Percentiles rank a stretch among this genome's conserved stretches.
Conservation (phyloP, 441 rosid genomes). For the Pelargonium australe region DNA sequence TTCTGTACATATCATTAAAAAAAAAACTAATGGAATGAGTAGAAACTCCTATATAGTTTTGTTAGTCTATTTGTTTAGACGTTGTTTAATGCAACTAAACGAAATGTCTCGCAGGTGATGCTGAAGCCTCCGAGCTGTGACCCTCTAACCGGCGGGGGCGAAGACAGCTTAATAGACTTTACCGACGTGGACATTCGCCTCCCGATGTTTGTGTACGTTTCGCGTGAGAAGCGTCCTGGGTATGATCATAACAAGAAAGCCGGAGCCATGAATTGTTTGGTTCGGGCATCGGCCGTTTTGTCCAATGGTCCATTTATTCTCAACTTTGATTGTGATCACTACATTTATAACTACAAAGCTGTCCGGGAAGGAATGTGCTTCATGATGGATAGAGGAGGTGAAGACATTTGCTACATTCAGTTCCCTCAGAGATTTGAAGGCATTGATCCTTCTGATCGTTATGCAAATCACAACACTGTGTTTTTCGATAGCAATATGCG, state of each 20-base stretch:
- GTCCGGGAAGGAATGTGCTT: conserved; percentile 90
- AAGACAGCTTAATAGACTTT: conserved; percentile 48
- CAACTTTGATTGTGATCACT: conserved; percentile 85
- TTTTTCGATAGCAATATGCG: conserved; percentile 91
- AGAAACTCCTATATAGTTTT: no score
- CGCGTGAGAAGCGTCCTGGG: conserved; percentile 74
- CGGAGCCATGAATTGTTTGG: conserved; percentile 85
- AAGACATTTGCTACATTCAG: conserved; percentile 70
- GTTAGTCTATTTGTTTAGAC: no score
- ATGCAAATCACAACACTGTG: conserved; percentile 81
- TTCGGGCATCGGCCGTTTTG: conserved; percentile 81
- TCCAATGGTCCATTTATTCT: conserved; percentile 85
- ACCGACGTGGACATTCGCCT: conserved; percentile 65
- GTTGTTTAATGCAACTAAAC: no score
- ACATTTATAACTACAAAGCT: conserved; percentile 67
- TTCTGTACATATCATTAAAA: no score
- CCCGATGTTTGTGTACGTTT: conserved; percentile 72
- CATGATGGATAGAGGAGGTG: conserved; percentile 86
- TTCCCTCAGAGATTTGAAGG: conserved; percentile 93
- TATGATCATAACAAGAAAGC: conserved; percentile 90
- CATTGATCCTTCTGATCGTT: conserved; percentile 75
- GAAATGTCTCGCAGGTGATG: conserved; percentile 43
- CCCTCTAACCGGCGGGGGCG: conserved; percentile 49
- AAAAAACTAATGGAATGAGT: no score
- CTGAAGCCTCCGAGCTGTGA: conserved; percentile 64